These are phyloP conservation scores for Aspergillus bertholletiae DNA, from an alignment of 495 filamentous ascomycete species.

Conservation along the genomic window DNA sequence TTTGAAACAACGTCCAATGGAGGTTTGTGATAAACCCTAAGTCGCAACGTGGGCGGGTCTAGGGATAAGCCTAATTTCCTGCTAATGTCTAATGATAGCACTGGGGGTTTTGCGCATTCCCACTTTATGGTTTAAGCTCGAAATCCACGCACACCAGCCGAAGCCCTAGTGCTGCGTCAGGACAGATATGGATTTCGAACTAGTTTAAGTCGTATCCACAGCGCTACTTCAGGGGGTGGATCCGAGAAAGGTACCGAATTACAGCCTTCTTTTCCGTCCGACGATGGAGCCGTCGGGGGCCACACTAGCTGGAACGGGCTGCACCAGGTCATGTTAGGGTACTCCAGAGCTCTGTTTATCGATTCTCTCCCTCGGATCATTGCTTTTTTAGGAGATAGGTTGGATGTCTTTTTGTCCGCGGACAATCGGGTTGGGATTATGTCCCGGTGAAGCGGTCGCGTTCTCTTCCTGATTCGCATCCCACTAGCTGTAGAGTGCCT, in stretches of 20 bases:
- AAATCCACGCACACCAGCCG: background rate
- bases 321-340: background rate
- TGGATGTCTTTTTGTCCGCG: background rate
- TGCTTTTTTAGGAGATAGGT: background rate
- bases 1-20: background rate
- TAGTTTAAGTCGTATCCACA: background rate
- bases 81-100: constrained; percentile 1
- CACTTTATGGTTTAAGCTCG: background rate
- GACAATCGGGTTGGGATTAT: background rate
- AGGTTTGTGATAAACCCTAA: background rate
- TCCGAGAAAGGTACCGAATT: background rate
- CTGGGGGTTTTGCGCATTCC: background rate
- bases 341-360: no score
- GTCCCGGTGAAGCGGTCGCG: background rate
- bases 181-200: background rate
- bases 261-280: background rate
- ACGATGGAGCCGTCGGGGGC: background rate
- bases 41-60: background rate
- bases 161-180: background rate
- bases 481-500: background rate
- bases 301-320: background rate
- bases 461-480: background rate
- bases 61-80: background rate
- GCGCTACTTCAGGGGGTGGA: background rate
- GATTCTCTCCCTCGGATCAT: background rate